Conservation (phyloP, 208 protist genomes). For the Leishmania tropica region DNA sequence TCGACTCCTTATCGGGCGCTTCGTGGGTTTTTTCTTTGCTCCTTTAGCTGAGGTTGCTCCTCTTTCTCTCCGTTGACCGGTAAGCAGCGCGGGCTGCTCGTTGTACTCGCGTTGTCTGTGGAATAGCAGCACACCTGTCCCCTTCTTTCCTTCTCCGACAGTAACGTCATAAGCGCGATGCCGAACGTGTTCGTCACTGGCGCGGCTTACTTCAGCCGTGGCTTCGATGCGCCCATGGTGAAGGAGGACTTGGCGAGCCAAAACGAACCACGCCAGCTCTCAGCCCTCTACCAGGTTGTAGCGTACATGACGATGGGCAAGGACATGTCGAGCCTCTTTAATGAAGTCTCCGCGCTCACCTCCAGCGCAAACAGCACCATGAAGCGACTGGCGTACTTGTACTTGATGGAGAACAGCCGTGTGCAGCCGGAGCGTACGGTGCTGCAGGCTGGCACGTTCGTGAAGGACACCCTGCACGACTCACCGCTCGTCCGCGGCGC, state of each 20-base stretch:
- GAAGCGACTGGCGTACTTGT: slow-evolving; percentile 99
- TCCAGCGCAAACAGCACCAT: slow-evolving; percentile 96
- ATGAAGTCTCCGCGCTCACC: slow-evolving; percentile 96
- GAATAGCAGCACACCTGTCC: background rate
- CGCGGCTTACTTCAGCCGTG: slow-evolving; percentile 60
- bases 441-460: slow-evolving; percentile 97
- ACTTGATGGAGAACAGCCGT: slow-evolving; percentile 98
- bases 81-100: background rate
- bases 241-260: slow-evolving; percentile 90
- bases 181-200: slow-evolving; percentile 35
- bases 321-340: slow-evolving; percentile 95
- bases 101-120: background rate
- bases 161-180: background rate
- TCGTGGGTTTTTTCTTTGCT: background rate
- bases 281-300: slow-evolving; percentile 97
- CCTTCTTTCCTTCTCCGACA: background rate
- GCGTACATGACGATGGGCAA: slow-evolving; percentile 99
- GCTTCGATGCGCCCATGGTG: slow-evolving; percentile 87
- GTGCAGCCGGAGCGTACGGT: slow-evolving; percentile 97
- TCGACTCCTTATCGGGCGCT: background rate
- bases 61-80: background rate
- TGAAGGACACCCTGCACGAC: slow-evolving; percentile 94
- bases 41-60: background rate
- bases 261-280: slow-evolving; percentile 89
- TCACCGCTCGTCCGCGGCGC: slow-evolving; percentile 98